Percentiles rank a stretch among this genome's conserved stretches.
phyloP scores from a whole-genome alignment of 768 basidiomycete genomes.

The Boletellus ananas region DNA sequence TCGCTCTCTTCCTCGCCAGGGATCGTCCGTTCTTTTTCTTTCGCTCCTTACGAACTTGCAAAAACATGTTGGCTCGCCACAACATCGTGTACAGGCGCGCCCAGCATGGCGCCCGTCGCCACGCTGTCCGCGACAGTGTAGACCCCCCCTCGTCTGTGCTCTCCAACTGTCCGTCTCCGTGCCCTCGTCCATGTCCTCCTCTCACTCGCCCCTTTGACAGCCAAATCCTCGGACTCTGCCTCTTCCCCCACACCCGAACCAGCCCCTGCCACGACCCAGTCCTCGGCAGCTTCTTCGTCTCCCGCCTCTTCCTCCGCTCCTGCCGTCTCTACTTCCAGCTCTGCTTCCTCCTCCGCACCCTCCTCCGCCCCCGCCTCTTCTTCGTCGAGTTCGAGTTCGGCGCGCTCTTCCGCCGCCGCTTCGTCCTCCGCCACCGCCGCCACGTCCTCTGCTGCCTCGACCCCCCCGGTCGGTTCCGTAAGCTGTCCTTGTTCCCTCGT shows the following conservation, averaged over 20 bases:
- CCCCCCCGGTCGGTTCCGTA: constrained; percentile 12
- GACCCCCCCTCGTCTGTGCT: background rate
- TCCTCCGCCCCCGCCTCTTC: too few relatives aligned
- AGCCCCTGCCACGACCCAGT: constrained; percentile 12
- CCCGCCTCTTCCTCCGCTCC: constrained; percentile 5
- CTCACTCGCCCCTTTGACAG: constrained; percentile 10
- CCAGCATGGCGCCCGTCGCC: constrained; percentile 5
- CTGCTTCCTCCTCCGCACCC: too few relatives aligned
- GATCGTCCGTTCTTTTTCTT: constrained; percentile 19
- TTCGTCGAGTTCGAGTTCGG: too few relatives aligned
- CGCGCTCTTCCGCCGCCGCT: background rate
- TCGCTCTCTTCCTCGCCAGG: background rate
- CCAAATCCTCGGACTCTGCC: background rate
- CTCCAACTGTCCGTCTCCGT: background rate
- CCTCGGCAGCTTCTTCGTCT: constrained; percentile 12
- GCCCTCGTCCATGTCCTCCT: background rate
- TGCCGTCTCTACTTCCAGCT: too few relatives aligned
- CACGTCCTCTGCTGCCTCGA: constrained; percentile 3
- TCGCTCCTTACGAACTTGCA: constrained; percentile 23
- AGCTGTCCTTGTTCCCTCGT: constrained; percentile 4
- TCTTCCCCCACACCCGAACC: background rate
- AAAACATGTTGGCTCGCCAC: constrained; percentile 12
- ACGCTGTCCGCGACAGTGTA: constrained; percentile 3
- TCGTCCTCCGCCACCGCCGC: constrained; percentile 6
- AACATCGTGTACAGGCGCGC: constrained; percentile 17